Percentiles rank a stretch among this genome's conserved stretches.
phyloP scores from a whole-genome alignment of 2,329 filamentous ascomycete genomes.

The Fusarium sp. region DNA sequence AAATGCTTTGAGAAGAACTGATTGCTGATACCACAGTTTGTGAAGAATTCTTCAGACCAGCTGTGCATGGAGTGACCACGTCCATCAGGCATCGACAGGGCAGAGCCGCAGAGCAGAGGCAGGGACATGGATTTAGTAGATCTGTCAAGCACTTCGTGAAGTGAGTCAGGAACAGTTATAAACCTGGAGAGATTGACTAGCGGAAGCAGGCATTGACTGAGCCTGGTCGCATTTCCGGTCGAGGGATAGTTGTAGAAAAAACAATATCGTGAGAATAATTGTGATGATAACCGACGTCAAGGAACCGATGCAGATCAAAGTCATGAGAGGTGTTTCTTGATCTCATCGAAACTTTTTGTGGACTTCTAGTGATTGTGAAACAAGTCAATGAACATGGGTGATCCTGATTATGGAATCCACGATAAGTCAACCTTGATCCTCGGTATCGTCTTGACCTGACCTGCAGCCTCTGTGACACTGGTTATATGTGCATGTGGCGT shows the following conservation, averaged over 20 bases:
- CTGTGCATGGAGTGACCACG: constrained; percentile 28
- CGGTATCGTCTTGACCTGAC: constrained; percentile 12
- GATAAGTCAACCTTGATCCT: constrained; percentile 14
- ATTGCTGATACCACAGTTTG: not conserved
- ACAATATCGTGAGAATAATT: constrained; percentile 1
- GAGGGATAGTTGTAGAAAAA: not conserved
- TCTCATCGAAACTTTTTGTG: constrained; percentile 26
- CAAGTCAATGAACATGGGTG: constrained; percentile 20
- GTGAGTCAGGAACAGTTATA: constrained; percentile 18
- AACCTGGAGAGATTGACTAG: constrained; percentile 18
- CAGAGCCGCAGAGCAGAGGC: constrained; percentile 5
- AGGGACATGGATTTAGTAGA: constrained; percentile 7
- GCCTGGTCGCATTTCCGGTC: not conserved
- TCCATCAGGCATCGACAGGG: constrained; percentile 15
- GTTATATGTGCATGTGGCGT: not conserved
- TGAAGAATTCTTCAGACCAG: constrained; percentile 7
- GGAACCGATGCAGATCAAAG: not conserved
- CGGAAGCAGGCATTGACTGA: not conserved
- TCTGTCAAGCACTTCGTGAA: constrained; percentile 12
- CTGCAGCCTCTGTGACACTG: not conserved
- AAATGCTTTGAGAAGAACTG: not conserved
- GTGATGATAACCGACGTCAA: not conserved
- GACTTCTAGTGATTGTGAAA: constrained; percentile 15
- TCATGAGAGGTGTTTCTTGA: constrained; percentile 13
- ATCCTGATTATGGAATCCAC: constrained; percentile 14